Evolutionary conservation across 2,329 filamentous ascomycete genomes (phyloP).

Genomic region (Sarocladium kiliense): DNA sequence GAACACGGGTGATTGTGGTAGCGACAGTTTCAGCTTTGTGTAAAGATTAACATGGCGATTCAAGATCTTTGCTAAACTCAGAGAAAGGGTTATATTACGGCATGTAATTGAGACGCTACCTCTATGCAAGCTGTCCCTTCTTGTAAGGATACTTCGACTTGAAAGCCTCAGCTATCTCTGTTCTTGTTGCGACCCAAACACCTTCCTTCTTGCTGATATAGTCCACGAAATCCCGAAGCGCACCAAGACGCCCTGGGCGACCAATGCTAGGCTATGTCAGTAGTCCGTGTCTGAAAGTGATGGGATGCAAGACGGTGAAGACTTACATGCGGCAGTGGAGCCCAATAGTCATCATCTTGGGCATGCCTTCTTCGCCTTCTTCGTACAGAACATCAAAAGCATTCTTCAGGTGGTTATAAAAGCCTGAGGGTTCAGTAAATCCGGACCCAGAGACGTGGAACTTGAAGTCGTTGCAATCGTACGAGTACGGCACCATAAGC

Average conservation of each 20-base stretch:
- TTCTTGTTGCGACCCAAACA: constrained; percentile 49
- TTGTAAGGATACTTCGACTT: constrained; percentile 41
- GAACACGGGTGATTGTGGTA: too few relatives aligned
- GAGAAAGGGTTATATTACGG: too few relatives aligned
- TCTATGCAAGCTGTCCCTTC: constrained; percentile 28
- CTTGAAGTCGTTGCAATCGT: constrained; percentile 51
- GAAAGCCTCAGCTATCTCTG: constrained; percentile 46
- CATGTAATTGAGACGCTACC: too few relatives aligned
- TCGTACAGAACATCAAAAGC: constrained; percentile 50
- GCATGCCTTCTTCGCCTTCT: constrained; percentile 40
- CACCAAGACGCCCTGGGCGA: constrained; percentile 44
- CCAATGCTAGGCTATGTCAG: constrained; percentile 27
- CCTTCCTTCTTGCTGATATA: constrained; percentile 46
- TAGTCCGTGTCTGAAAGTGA: background rate
- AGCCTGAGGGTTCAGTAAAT: constrained; percentile 38
- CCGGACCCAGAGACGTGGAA: constrained; percentile 32
- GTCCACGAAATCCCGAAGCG: constrained; percentile 46
- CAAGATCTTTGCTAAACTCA: too few relatives aligned
- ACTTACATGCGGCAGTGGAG: constrained; percentile 42
- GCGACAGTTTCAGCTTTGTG: too few relatives aligned
- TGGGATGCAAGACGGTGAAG: background rate
- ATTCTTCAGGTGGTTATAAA: constrained; percentile 41
- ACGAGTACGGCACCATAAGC: constrained; percentile 49
- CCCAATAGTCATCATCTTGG: constrained; percentile 55
- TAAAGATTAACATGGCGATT: too few relatives aligned